phyloP scores from a whole-genome alignment of 2,329 filamentous ascomycete genomes.

The Ramichloridium luteum region DNA sequence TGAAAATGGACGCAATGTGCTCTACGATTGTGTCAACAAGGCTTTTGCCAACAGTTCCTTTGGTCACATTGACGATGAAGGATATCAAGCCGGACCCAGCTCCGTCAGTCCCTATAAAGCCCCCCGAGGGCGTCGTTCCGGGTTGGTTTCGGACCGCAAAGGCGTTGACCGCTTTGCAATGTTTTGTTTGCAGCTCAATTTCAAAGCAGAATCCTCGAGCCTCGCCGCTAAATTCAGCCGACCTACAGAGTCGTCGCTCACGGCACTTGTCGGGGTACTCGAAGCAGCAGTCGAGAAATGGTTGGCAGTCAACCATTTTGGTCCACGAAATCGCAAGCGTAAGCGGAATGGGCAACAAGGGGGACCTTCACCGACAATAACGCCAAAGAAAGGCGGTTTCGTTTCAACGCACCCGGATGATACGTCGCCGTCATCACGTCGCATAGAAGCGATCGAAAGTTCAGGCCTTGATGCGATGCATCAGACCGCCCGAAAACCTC shows the following conservation, averaged over 20 bases:
- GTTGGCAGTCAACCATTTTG: slow-evolving; percentile 58
- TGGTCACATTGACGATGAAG: slow-evolving; percentile 44
- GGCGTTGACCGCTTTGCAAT: slow-evolving; percentile 74
- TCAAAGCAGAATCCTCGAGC: slow-evolving; percentile 4
- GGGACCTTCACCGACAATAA: too few relatives aligned
- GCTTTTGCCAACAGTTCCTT: slow-evolving; percentile 69
- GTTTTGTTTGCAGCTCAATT: slow-evolving; percentile 57
- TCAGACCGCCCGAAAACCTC: too few relatives aligned
- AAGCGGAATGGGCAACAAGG: slow-evolving; percentile 9
- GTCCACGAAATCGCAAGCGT: slow-evolving; percentile 33
- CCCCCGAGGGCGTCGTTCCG: background rate
- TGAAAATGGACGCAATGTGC: slow-evolving; percentile 45
- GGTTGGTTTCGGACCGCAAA: slow-evolving; percentile 37
- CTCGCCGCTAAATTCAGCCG: slow-evolving; percentile 5
- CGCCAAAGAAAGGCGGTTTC: too few relatives aligned
- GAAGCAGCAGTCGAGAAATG: slow-evolving; percentile 61
- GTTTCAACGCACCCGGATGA: too few relatives aligned
- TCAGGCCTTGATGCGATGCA: too few relatives aligned
- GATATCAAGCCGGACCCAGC: too few relatives aligned
- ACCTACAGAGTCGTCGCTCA: slow-evolving; percentile 28
- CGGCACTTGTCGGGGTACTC: slow-evolving; percentile 51
- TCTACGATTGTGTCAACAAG: slow-evolving; percentile 69
- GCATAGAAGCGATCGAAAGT: too few relatives aligned
- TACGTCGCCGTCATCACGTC: too few relatives aligned
- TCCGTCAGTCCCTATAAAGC: slow-evolving; percentile 1